Evolutionary conservation across 1,284 basidiomycete genomes (phyloP).

Genomic region (Grifola frondosa): DNA sequence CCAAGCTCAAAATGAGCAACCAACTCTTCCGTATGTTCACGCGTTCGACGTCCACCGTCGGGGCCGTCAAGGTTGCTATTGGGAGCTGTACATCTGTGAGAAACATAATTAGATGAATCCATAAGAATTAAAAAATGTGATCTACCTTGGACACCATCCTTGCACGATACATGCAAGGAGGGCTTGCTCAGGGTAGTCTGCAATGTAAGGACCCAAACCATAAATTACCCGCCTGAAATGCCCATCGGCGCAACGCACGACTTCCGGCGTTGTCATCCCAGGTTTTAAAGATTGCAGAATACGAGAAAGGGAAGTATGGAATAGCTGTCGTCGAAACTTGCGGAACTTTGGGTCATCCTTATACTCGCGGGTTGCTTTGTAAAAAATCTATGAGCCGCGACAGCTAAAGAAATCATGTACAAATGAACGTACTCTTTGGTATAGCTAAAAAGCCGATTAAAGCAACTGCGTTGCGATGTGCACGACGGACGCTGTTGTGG

Average conservation of each 20-base stretch:
- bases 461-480: slow-evolving; percentile 15
- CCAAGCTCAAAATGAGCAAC: slow-evolving; percentile 3
- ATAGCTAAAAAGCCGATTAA: slow-evolving; percentile 20
- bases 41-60: too few species aligned
- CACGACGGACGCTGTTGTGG: slow-evolving; percentile 16
- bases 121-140: neutral
- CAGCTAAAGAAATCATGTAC: neutral
- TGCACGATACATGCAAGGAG: slow-evolving; percentile 1
- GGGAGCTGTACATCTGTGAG: slow-evolving; percentile 15
- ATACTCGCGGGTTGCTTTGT: neutral
- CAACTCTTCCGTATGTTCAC: slow-evolving; percentile 12
- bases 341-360: slow-evolving; percentile 3
- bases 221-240: slow-evolving; percentile 8
- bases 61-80: slow-evolving; percentile 11
- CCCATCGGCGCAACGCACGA: slow-evolving; percentile 8
- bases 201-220: slow-evolving; percentile 8
- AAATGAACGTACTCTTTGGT: slow-evolving; percentile 7
- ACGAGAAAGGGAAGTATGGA: slow-evolving; percentile 2
- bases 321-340: slow-evolving; percentile 11
- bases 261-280: slow-evolving; percentile 6
- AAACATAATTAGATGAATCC: too few species aligned
- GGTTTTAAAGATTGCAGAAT: slow-evolving; percentile 2
- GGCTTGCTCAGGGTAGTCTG: slow-evolving; percentile 12
- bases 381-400: too few species aligned
- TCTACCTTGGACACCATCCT: slow-evolving; percentile 12